phyloP scores from a whole-genome alignment of 176 grass and related monocot species.

The Oryza nivara region DNA sequence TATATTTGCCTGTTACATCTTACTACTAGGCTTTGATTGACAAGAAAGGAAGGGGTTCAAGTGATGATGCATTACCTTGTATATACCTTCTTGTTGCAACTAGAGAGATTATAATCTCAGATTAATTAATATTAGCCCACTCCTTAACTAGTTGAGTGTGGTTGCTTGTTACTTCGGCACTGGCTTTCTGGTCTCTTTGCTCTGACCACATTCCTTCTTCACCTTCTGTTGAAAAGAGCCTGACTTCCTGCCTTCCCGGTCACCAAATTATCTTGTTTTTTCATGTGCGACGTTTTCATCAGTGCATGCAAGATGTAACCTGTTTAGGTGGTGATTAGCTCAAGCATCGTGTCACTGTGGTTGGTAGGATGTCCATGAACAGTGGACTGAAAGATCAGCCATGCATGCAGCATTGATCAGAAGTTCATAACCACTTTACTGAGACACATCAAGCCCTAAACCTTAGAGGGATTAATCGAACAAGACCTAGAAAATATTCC shows the following conservation, averaged over 20 bases:
- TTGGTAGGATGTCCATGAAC: constrained; percentile 11
- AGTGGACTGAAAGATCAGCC: not conserved
- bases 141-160: constrained; percentile 25
- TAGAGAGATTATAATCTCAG: constrained; percentile 32
- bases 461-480: not conserved
- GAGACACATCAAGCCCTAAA: not conserved
- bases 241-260: not conserved
- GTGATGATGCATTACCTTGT: not conserved
- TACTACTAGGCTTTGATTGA: not conserved
- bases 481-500: too few species aligned
- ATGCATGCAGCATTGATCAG: not conserved
- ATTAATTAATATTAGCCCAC: not conserved
- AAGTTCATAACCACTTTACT: not conserved
- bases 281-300: not conserved
- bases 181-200: constrained; percentile 29
- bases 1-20: not conserved
- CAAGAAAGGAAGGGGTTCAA: not conserved
- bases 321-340: constrained; percentile 28
- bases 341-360: constrained; percentile 20
- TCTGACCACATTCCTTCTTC: constrained; percentile 1
- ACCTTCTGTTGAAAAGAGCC: not conserved
- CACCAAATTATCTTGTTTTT: not conserved
- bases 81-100: constrained; percentile 41
- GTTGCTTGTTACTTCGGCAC: constrained; percentile 8
- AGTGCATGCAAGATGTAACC: not conserved